Conservation (phyloP, 2,329 filamentous ascomycete species). For the Penicillium sp. region DNA sequence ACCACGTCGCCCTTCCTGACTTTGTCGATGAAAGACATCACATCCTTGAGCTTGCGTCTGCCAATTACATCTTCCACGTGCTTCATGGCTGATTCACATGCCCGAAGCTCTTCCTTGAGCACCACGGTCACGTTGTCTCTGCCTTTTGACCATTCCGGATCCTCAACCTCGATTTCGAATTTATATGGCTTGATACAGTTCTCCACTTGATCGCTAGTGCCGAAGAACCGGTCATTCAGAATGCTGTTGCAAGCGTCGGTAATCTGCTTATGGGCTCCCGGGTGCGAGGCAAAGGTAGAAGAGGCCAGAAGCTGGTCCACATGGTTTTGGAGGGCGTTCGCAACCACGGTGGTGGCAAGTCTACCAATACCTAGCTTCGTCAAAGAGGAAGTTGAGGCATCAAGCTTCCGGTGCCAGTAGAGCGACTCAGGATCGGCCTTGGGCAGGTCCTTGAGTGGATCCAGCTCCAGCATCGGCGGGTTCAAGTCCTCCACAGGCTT, state of each 20-base stretch:
- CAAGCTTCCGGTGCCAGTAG: constrained; percentile 92
- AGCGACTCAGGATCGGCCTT: constrained; percentile 80
- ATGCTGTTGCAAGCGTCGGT: constrained; percentile 86
- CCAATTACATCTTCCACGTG: constrained; percentile 74
- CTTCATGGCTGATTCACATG: constrained; percentile 76
- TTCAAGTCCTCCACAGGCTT: constrained; percentile 84
- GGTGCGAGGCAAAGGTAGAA: constrained; percentile 85
- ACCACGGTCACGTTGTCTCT: constrained; percentile 76
- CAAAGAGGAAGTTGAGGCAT: constrained; percentile 82
- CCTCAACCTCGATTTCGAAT: constrained; percentile 93
- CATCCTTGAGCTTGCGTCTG: constrained; percentile 79
- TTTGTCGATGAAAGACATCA: constrained; percentile 86
- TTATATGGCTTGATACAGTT: constrained; percentile 99
- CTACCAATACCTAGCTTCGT: constrained; percentile 94
- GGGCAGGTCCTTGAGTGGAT: constrained; percentile 73
- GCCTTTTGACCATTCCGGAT: constrained; percentile 80
- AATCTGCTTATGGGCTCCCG: constrained; percentile 90
- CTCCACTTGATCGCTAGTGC: constrained; percentile 95
- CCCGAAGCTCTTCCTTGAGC: constrained; percentile 81
- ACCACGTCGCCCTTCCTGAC: constrained; percentile 80
- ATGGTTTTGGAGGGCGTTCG: constrained; percentile 78
- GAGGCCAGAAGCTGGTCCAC: constrained; percentile 73
- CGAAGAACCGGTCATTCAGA: constrained; percentile 90
- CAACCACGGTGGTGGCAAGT: constrained; percentile 86
- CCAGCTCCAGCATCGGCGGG: constrained; percentile 62